Conservation (phyloP, 2,329 filamentous ascomycete genomes). For the Tolypocladium album region DNA sequence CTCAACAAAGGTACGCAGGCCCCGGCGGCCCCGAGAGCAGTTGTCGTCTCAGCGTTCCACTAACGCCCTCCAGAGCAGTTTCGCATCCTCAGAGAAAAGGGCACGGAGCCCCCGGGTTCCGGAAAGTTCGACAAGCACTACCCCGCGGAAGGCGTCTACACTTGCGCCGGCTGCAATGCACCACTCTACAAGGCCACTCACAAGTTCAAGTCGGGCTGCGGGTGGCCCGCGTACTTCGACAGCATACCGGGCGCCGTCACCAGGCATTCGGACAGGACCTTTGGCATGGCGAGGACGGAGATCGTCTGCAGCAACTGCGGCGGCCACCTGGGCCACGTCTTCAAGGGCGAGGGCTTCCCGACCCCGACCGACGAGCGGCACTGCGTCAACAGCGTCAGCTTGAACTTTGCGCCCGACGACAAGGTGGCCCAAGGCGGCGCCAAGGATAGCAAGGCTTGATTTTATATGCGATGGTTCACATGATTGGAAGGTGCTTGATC, state of each 20-base stretch:
- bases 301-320: conserved; percentile 94
- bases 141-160: conserved; percentile 67
- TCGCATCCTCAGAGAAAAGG: conserved; percentile 82
- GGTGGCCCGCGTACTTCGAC: conserved; percentile 98
- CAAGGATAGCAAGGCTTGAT: conserved; percentile 27
- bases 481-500: not conserved
- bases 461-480: not conserved
- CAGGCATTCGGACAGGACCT: conserved; percentile 62
- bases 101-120: conserved; percentile 71
- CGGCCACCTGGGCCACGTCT: conserved; percentile 88
- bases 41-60: conserved; percentile 3
- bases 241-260: conserved; percentile 84
- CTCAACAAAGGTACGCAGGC: conserved; percentile 44
- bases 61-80: conserved; percentile 67
- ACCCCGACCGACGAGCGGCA: conserved; percentile 93
- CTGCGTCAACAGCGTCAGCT: conserved; percentile 87
- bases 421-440: conserved; percentile 25
- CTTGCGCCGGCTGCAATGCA: conserved; percentile 73
- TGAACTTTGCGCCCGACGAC: conserved; percentile 68
- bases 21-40: not conserved
- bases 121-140: conserved; percentile 85
- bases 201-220: conserved; percentile 94
- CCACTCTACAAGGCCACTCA: conserved; percentile 88
- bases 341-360: conserved; percentile 75
- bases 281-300: conserved; percentile 82